A percentile compares a stretch with the other conserved stretches of the same genome.
phyloP scores from a whole-genome alignment of 768 basidiomycete species.

The Dendrothele bispora region DNA sequence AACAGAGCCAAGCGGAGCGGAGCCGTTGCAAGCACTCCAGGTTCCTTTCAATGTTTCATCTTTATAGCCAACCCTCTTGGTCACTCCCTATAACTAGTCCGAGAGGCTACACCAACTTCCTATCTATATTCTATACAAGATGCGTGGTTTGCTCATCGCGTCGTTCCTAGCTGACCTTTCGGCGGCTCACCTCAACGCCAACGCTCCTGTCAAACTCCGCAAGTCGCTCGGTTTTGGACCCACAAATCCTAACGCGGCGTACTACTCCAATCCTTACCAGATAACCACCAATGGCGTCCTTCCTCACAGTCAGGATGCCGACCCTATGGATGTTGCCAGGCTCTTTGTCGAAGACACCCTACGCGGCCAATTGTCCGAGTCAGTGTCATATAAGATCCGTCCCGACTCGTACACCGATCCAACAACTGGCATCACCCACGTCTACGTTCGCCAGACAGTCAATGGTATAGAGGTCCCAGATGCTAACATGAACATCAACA shows the following conservation, averaged over 20 bases:
- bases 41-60: no score
- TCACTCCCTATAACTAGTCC: no score
- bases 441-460: conserved; percentile 83
- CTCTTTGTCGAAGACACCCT: conserved; percentile 58
- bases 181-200: conserved; percentile 51
- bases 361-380: conserved; percentile 34
- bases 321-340: conserved; percentile 63
- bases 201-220: conserved; percentile 40
- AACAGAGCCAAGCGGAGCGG: no score
- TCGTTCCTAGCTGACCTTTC: conserved; percentile 63
- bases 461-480: conserved; percentile 88
- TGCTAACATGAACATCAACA: conserved; percentile 91
- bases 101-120: no score
- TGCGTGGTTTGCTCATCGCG: conserved; percentile 68
- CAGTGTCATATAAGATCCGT: conserved; percentile 59
- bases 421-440: conserved; percentile 83
- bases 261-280: conserved; percentile 49
- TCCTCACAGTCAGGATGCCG: conserved; percentile 34
- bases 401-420: conserved; percentile 86
- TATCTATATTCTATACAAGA: conserved; percentile 29
- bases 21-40: no score
- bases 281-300: conserved; percentile 43
- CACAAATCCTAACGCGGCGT: conserved; percentile 69
- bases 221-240: conserved; percentile 94
- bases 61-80: no score